phyloP scores from a whole-genome alignment of 2,329 filamentous ascomycete genomes.

The Aschersonia sp. region DNA sequence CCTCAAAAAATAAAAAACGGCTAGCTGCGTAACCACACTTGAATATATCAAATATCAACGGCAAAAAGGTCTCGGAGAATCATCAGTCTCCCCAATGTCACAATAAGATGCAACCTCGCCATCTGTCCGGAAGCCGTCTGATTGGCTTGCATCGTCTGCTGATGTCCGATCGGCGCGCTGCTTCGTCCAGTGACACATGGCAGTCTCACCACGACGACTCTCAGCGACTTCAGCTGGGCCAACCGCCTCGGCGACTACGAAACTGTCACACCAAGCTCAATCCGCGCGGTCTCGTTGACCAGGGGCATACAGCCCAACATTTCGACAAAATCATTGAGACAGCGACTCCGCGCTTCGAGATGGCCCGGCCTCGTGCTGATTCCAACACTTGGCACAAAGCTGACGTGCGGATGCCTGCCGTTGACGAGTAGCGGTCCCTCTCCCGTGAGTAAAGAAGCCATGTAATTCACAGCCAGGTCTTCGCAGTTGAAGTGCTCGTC shows the following conservation, averaged over 20 bases:
- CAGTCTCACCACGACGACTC: too few species aligned
- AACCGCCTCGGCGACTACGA: conserved; percentile 4
- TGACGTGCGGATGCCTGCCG: conserved; percentile 17
- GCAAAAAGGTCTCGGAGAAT: too few species aligned
- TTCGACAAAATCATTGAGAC: conserved; percentile 19
- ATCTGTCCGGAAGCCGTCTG: too few species aligned
- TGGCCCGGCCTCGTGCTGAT: conserved; percentile 19
- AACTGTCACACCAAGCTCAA: conserved; percentile 16
- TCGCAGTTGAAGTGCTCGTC: conserved; percentile 25
- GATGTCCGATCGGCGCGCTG: too few species aligned
- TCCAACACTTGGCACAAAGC: conserved; percentile 15
- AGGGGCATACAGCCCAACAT: conserved; percentile 21
- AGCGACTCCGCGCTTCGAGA: conserved; percentile 17
- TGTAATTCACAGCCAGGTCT: conserved; percentile 23
- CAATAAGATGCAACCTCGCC: too few species aligned
- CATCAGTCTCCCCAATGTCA: too few species aligned
- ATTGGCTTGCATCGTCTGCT: too few species aligned
- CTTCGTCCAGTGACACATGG: too few species aligned
- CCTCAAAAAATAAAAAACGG: too few species aligned
- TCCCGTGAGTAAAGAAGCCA: conserved; percentile 18
- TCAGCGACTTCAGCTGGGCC: too few species aligned
- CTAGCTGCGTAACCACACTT: too few species aligned
- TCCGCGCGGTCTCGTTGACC: conserved; percentile 16
- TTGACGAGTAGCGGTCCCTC: conserved; percentile 19
- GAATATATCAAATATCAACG: too few species aligned